Percentiles rank a stretch among this genome's conserved stretches.
Evolutionary conservation across 108 stramenopile genomes (phyloP).

Genomic region (Chaetoceros tenuissimus): DNA sequence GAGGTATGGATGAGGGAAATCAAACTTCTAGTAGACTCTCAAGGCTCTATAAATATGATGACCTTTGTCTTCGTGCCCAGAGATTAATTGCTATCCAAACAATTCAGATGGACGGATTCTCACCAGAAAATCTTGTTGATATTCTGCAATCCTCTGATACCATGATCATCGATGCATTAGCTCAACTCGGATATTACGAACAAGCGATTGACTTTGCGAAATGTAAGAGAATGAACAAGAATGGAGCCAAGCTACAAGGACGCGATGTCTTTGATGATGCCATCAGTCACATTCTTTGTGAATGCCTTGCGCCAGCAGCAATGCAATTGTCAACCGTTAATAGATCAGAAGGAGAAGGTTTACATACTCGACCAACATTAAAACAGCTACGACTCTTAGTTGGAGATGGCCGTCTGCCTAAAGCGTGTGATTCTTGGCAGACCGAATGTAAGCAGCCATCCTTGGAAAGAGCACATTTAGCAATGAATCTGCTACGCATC

Average conservation of each 20-base stretch:
- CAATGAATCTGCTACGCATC: constrained; percentile 40
- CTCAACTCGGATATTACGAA: constrained; percentile 53
- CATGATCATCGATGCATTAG: constrained; percentile 44
- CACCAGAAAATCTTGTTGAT: constrained; percentile 21
- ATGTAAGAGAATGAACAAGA: constrained; percentile 11
- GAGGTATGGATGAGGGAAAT: constrained; percentile 14
- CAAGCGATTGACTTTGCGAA: constrained; percentile 52
- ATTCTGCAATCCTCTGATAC: constrained; percentile 20
- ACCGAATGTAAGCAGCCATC: too few species aligned
- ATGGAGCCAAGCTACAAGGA: constrained; percentile 33
- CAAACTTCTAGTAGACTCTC: constrained; percentile 4
- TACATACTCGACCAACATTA: constrained; percentile 19
- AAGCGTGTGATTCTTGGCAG: too few species aligned
- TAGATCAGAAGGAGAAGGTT: not conserved
- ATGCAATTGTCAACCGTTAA: not conserved
- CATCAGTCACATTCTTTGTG: constrained; percentile 42
- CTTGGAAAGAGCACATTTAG: constrained; percentile 8
- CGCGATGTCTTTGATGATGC: constrained; percentile 45
- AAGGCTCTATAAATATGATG: constrained; percentile 35
- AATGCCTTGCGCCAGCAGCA: constrained; percentile 49
- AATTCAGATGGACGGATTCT: constrained; percentile 40
- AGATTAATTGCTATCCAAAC: constrained; percentile 42
- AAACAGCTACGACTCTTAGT: constrained; percentile 9
- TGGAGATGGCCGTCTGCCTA: not conserved
- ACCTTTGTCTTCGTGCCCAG: constrained; percentile 39